Percentiles rank a stretch among this genome's conserved stretches.
These are phyloP conservation scores for Trichophyton benhamiae DNA, from an alignment of 2,329 filamentous ascomycete genomes.

Conservation along the genomic window DNA sequence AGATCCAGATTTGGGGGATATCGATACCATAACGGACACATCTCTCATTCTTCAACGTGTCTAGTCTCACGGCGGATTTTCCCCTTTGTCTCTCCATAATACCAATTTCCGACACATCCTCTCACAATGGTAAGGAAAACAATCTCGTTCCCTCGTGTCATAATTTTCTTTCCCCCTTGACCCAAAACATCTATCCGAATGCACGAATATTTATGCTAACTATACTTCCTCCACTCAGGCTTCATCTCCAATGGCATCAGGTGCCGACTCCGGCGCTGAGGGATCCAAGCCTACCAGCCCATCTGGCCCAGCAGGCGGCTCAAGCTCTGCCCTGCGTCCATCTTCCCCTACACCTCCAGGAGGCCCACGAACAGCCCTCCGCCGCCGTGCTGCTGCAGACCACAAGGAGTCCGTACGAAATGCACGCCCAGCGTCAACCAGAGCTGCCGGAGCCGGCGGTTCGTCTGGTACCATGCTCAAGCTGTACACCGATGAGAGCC, in stretches of 20 bases:
- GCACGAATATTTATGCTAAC: not conserved
- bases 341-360: slow-evolving; percentile 83
- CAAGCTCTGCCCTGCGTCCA: slow-evolving; percentile 61
- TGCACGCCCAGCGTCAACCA: slow-evolving; percentile 80
- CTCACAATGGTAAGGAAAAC: not conserved
- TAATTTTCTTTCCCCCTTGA: not conserved
- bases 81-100: not conserved
- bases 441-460: slow-evolving; percentile 84
- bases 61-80: not conserved
- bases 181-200: not conserved
- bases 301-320: slow-evolving; percentile 47
- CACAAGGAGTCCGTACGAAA: slow-evolving; percentile 96
- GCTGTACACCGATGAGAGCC: slow-evolving; percentile 97
- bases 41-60: not conserved
- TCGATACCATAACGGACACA: not conserved
- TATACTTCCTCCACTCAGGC: slow-evolving; percentile 9
- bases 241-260: slow-evolving; percentile 27
- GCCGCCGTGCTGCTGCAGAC: slow-evolving; percentile 87
- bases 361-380: slow-evolving; percentile 87
- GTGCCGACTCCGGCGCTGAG: slow-evolving; percentile 44
- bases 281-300: slow-evolving; percentile 30
- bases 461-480: slow-evolving; percentile 98
- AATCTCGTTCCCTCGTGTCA: not conserved
- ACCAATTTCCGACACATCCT: not conserved
- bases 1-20: not conserved